Evolutionary conservation across 2,329 filamentous ascomycete genomes (phyloP), one percentile per base, ranked within the genome.

Genomic region (Colletotrichum graminicola): DNA sequence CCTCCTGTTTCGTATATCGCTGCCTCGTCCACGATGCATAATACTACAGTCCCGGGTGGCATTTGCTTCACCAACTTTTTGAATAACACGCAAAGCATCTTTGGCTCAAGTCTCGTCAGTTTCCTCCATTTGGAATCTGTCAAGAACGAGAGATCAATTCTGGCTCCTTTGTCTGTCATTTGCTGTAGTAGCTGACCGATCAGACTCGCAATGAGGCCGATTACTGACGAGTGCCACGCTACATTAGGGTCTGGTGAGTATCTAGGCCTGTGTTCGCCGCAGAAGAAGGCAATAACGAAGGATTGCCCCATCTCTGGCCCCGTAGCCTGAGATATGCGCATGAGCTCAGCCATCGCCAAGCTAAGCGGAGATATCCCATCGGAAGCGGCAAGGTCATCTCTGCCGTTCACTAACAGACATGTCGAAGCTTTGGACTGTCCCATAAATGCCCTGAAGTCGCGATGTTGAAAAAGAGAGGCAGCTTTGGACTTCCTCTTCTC

Each of bases 11-110:
- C 65, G n/a, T 62, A 62, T 5, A 55, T 10, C 1, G 47, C 49
- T 2, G 54, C 47, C 16, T 54, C 65, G 8, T 62, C 65, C 14
- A 67, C 18, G 14, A 67, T 32, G 16, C 57, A 67, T 3, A 62
- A 16, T 11, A 67, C 47, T 14, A 55, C 6, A 8, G 23, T 47
- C 11, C 47, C 49, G 3, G n/a, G 18, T 7, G 57, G 65, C 47
- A 67, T 26, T 32, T 67, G 65, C 26, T 23, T 55, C 14, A 52
- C 21, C 18, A 69, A 11, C 23, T 54, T 26, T 5, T 11, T 45
- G n/a, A 69, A 52, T 1, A 65, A 1, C 1, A 21, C 51, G 21
- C 43, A 45, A 5, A 45, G 43, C 10, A 11, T 2, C 43, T 45
- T 45, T 11, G 43, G 43, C 4, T 45, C 43, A 14, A 45, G 21